phyloP scores from a whole-genome alignment of 345 rosid genomes.

The Eucalyptus curtisii region DNA sequence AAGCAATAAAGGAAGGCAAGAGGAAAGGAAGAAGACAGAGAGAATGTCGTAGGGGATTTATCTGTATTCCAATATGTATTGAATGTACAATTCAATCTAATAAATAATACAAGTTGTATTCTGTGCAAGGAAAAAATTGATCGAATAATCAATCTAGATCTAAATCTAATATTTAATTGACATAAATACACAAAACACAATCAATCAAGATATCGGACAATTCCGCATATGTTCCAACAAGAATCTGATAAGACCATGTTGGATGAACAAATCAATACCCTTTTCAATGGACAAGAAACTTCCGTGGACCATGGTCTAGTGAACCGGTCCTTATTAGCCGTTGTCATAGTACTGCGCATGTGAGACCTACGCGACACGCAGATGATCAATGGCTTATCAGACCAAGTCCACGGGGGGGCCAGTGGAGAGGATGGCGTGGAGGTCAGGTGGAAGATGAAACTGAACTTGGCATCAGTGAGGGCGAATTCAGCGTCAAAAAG shows the following conservation, averaged over 20 bases:
- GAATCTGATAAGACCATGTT: not conserved
- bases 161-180: too few relatives aligned
- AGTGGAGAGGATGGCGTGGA: conserved; percentile 39
- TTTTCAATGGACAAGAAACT: not conserved
- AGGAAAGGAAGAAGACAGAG: too few relatives aligned
- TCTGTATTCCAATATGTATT: too few relatives aligned
- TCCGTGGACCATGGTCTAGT: not conserved
- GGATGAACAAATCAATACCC: not conserved
- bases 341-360: not conserved
- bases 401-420: not conserved
- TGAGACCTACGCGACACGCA: not conserved
- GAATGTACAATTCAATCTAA: too few relatives aligned
- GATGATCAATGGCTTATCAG: not conserved
- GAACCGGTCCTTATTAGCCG: not conserved
- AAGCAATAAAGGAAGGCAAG: too few relatives aligned
- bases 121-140: too few relatives aligned
- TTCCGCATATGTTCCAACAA: too few relatives aligned
- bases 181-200: too few relatives aligned
- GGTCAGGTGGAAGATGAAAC: conserved; percentile 39
- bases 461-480: conserved; percentile 74
- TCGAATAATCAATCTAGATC: too few relatives aligned
- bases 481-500: conserved; percentile 71
- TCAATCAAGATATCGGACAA: too few relatives aligned
- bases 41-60: too few relatives aligned
- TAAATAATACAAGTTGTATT: too few relatives aligned